phyloP scores from a whole-genome alignment of 768 basidiomycete species.

The Lactifluus echinatus region DNA sequence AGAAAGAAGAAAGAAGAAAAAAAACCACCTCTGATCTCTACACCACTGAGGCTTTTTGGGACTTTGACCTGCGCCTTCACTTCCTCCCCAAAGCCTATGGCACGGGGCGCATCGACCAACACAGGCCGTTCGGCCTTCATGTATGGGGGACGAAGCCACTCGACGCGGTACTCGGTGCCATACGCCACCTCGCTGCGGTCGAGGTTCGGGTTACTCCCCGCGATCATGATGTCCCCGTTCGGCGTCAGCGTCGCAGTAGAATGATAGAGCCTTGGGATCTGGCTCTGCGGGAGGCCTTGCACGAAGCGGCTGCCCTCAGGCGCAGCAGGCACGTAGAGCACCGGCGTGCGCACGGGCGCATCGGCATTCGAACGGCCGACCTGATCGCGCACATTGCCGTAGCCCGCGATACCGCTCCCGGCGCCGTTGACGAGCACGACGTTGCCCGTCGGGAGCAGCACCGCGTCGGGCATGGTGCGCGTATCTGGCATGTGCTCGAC shows the following conservation, averaged over 20 bases:
- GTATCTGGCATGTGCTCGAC: conserved; percentile 68
- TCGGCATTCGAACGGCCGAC: conserved; percentile 75
- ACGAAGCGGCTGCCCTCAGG: conserved; percentile 48
- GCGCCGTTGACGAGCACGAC: conserved; percentile 74
- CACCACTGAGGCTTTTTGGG: conserved; percentile 30
- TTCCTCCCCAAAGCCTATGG: conserved; percentile 38
- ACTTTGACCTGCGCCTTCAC: conserved; percentile 38
- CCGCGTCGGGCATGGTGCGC: conserved; percentile 73
- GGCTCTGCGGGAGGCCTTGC: conserved; percentile 50
- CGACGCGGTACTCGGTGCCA: conserved; percentile 83
- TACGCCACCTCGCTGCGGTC: conserved; percentile 66
- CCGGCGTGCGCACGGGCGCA: conserved; percentile 56
- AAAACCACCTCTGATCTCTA: conserved; percentile 42
- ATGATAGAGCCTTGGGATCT: conserved; percentile 71
- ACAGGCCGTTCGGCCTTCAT: conserved; percentile 53
- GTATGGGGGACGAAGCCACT: conserved; percentile 81
- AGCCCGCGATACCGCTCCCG: conserved; percentile 64
- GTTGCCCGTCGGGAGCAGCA: conserved; percentile 69
- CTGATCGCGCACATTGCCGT: conserved; percentile 61
- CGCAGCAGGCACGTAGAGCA: conserved; percentile 57
- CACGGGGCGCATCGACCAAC: conserved; percentile 27
- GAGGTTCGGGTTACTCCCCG: conserved; percentile 78
- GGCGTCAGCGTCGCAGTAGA: conserved; percentile 78
- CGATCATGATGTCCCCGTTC: conserved; percentile 62
- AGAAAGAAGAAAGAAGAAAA: no score